Evolutionary conservation across 805 yeast genomes (phyloP).

Genomic region (Wickerhamiella allomyrinae): DNA sequence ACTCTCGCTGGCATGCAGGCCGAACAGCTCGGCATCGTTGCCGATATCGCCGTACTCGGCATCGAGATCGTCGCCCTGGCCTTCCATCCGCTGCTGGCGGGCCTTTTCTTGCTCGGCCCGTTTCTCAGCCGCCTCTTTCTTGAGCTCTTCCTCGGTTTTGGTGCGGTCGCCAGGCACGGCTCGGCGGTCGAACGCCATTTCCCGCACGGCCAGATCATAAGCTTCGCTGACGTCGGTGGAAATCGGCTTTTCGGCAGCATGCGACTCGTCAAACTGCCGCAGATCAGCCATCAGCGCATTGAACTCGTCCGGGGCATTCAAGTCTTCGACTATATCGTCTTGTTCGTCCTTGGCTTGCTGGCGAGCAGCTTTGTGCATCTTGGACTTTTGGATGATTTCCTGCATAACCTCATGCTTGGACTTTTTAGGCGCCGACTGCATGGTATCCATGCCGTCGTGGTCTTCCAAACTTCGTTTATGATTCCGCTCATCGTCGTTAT

Average conservation of each 20-base stretch:
- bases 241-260: not conserved
- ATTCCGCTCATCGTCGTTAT: constrained; percentile 19
- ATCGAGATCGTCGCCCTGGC: constrained; percentile 25
- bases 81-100: constrained; percentile 27
- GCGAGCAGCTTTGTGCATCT: constrained; percentile 28
- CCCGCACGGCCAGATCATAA: constrained; percentile 25
- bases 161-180: constrained; percentile 31
- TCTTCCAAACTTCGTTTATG: constrained; percentile 14
- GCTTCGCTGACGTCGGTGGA: constrained; percentile 7
- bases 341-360: constrained; percentile 29
- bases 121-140: constrained; percentile 23
- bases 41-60: constrained; percentile 18
- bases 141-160: constrained; percentile 30
- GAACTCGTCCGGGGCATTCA: constrained; percentile 25
- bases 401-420: constrained; percentile 31
- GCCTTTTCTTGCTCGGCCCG: constrained; percentile 23
- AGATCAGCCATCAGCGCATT: constrained; percentile 23
- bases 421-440: constrained; percentile 28
- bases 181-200: constrained; percentile 28
- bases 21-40: constrained; percentile 31
- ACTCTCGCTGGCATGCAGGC: constrained; percentile 16
- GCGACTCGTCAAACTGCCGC: constrained; percentile 8
- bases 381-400: constrained; percentile 31
- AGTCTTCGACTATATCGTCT: constrained; percentile 23
- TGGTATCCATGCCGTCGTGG: constrained; percentile 16